Conservation (phyloP, 306 rosid genomes). For the Herpetospermum pedunculosum region DNA sequence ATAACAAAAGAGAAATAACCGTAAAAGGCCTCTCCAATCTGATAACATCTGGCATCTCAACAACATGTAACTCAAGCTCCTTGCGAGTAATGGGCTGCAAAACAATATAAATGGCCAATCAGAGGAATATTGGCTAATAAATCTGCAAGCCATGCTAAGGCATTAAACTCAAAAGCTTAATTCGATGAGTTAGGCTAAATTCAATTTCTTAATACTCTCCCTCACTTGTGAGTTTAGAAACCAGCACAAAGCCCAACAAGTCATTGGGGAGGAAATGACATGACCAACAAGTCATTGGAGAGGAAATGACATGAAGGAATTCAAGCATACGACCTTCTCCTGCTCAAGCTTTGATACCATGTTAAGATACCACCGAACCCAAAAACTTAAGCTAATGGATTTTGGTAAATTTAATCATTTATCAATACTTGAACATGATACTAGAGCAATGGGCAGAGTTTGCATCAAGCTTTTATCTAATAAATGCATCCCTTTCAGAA, state of each 20-base stretch:
- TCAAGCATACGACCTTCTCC: neutral
- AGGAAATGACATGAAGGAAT: neutral
- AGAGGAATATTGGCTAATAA: constrained; percentile 9
- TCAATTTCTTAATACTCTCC: neutral
- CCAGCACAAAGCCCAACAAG: neutral
- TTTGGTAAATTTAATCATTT: neutral
- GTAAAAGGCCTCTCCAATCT: constrained; percentile 70
- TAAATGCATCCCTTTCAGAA: neutral
- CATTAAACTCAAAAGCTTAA: neutral
- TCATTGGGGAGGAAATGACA: neutral
- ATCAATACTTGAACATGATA: neutral
- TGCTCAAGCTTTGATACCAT: neutral
- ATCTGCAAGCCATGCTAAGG: neutral
- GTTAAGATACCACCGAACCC: neutral
- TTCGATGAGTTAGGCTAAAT: neutral
- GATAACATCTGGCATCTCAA: constrained; percentile 57
- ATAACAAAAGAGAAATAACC: constrained; percentile 26
- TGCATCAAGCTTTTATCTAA: neutral
- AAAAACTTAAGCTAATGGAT: neutral
- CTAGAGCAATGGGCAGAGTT: neutral
- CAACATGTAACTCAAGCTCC: constrained; percentile 74
- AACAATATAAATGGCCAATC: constrained; percentile 19
- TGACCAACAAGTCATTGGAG: neutral
- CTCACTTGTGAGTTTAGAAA: neutral
- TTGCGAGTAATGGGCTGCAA: constrained; percentile 71